Evolutionary conservation across 805 yeast genomes (phyloP).

Genomic region (Starmerella sp.): DNA sequence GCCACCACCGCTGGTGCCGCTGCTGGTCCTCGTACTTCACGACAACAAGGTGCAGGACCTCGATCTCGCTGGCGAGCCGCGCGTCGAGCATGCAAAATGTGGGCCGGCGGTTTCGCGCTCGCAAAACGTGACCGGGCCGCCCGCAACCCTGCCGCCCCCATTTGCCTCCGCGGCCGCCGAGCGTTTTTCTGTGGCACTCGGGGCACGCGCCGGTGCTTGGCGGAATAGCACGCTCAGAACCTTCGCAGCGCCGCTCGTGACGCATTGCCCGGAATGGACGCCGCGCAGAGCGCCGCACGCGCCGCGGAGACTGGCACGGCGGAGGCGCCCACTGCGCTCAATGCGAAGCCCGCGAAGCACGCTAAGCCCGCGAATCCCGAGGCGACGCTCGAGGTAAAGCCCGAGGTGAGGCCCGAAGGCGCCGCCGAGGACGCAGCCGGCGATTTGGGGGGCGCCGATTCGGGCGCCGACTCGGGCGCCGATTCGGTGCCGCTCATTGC

Average conservation of each 20-base stretch:
- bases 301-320: no score
- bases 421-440: not conserved
- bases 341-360: no score
- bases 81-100: constrained; percentile 8
- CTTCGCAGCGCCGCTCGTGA: no score
- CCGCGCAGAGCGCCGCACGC: no score
- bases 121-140: not conserved
- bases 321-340: no score
- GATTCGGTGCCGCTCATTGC: constrained; percentile 1
- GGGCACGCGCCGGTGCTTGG: no score
- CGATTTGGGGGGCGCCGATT: not conserved
- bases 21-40: constrained; percentile 74
- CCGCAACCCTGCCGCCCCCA: not conserved
- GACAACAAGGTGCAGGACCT: constrained; percentile 49
- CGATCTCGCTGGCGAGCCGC: constrained; percentile 40
- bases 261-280: no score
- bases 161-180: no score
- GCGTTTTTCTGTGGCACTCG: no score
- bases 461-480: not conserved
- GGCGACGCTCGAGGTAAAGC: not conserved
- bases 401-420: not conserved
- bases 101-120: not conserved
- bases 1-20: constrained; percentile 66
- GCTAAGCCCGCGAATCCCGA: no score
- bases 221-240: no score